Conservation (phyloP, 352 stramenopile species). For the Thraustochytrium striatum region DNA sequence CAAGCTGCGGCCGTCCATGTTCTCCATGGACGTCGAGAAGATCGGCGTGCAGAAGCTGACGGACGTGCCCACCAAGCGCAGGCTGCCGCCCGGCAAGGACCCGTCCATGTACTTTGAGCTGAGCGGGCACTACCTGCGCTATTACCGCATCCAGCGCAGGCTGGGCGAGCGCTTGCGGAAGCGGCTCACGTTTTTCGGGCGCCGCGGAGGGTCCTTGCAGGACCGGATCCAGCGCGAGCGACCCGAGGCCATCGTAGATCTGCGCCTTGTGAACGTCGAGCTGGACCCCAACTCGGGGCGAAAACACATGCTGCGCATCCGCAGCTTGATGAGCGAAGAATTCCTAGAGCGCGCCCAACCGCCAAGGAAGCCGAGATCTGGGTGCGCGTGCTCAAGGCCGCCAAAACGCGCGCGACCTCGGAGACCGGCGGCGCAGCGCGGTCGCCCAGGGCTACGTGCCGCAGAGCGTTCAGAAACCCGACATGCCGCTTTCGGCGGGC, state of each 20-base stretch:
- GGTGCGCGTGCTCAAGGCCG: background rate
- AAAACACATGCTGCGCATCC: background rate
- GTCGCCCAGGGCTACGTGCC: background rate
- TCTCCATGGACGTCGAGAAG: constrained; percentile 12
- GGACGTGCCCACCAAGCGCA: background rate
- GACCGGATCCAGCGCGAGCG: background rate
- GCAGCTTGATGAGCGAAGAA: background rate
- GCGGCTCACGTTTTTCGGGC: background rate
- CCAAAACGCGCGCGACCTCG: background rate
- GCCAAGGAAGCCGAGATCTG: background rate
- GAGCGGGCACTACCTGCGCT: constrained; percentile 16
- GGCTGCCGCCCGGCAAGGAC: background rate
- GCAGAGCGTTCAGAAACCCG: constrained; percentile 1
- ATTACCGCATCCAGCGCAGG: constrained; percentile 35
- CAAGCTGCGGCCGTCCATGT: constrained; percentile 9
- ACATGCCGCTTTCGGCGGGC: background rate
- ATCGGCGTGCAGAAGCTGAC: constrained; percentile 10
- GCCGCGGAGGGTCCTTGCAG: background rate
- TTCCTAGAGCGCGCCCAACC: background rate
- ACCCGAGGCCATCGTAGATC: constrained; percentile 13
- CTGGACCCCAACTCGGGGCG: background rate
- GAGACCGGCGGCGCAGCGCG: background rate
- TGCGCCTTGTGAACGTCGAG: constrained; percentile 1
- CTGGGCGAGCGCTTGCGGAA: constrained; percentile 15
- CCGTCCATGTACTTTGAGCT: background rate